Evolutionary conservation across 495 filamentous ascomycete species (phyloP), one percentile per base, ranked within the genome.

Genomic region (Hypoxylon fragiforme): DNA sequence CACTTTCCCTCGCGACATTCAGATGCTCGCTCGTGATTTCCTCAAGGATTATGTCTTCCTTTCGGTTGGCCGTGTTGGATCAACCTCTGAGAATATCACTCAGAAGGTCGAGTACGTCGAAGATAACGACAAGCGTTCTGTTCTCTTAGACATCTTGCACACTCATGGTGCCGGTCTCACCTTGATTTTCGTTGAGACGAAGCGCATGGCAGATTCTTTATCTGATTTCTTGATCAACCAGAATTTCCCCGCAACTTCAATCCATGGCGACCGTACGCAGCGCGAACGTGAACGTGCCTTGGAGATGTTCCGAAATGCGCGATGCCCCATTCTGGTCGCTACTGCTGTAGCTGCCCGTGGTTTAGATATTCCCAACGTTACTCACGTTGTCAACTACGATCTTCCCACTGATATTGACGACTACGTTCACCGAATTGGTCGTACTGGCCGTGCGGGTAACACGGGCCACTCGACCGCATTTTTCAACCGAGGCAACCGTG

Each of bases 71-170:
- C 94, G 94, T 83, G 95, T 98, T 56, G 94, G 94, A 67, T 97
- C 95, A n/a, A 98, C 94, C 14, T 97, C 94, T 0, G 92, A 97
- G 80, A 98, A 98, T 79, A 97, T 97, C 62, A 98, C 95, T 40
- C 94, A 98, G 75, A 96, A 95, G 78, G 83, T 98, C 44, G 91
- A 97, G 72, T 97, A 97, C 62, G 94, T 97, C 47, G 94, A 98
- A 75, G 94, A 98, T 62, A 70, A 80, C 31, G 95, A 98, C 81
- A 98, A 98, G 84, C 92, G 94, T 54, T 96, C 92, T 38, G 95
- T 97, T 50, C 82, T 98, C 34, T 82, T 97, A 28, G 94, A 98
- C 64, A 97, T 98, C 52, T 85, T 98, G 35, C 94, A 97, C 79
- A 97, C 91, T 39, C 90, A 95, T 62, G 91, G 85, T 50, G 89